A percentile compares a stretch with the other conserved stretches of the same genome.
Conservation (phyloP, 768 basidiomycete species). For the Lactifluus rugatus region DNA sequence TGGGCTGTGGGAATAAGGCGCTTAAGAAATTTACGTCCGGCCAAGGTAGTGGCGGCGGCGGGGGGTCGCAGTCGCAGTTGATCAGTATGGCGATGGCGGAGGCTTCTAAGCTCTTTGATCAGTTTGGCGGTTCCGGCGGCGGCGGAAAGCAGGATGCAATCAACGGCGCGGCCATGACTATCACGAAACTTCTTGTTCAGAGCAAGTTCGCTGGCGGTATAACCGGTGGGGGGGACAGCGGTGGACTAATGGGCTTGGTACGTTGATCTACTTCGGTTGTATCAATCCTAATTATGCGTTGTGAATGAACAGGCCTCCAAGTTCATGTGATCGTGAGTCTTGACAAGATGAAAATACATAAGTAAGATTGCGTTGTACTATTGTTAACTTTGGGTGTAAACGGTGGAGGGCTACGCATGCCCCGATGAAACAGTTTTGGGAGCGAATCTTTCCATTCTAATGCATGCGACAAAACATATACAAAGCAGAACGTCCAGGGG, state of each 20-base stretch:
- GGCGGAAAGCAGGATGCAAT: constrained; percentile 78
- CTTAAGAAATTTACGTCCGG: constrained; percentile 63
- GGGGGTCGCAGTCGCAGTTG: constrained; percentile 48
- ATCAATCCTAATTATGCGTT: constrained; percentile 18
- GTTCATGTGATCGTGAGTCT: not conserved
- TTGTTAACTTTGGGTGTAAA: not conserved
- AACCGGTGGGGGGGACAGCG: constrained; percentile 56
- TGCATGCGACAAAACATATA: not conserved
- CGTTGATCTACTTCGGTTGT: constrained; percentile 14
- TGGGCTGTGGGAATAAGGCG: too few relatives aligned
- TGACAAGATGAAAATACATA: not conserved
- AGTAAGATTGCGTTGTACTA: not conserved
- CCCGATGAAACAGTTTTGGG: not conserved
- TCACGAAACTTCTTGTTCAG: constrained; percentile 74
- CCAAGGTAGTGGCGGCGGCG: constrained; percentile 29
- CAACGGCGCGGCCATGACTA: constrained; percentile 75
- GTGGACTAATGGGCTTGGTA: constrained; percentile 43
- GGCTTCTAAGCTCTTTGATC: constrained; percentile 65
- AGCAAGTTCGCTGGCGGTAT: constrained; percentile 44
- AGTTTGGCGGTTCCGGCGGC: constrained; percentile 49
- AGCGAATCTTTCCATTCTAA: not conserved
- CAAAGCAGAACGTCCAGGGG: not conserved
- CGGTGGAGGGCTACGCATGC: too few relatives aligned
- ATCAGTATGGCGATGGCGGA: constrained; percentile 85
- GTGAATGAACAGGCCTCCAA: constrained; percentile 11